Evolutionary conservation across 176 grass and related monocot genomes (phyloP).

Genomic region (Oryza coarctata): DNA sequence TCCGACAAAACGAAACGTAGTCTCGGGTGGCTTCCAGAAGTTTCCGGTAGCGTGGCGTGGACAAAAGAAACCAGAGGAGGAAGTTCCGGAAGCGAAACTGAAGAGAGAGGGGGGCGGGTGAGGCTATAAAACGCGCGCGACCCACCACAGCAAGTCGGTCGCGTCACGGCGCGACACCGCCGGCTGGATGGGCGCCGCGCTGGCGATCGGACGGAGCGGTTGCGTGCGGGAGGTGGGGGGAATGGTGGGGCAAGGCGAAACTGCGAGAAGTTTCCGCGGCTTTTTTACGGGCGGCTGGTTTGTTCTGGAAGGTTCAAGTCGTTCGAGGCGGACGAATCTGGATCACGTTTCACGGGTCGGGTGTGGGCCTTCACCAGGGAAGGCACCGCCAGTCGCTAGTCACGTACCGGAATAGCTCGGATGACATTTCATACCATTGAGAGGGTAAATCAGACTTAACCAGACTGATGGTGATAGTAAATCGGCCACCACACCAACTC

Average conservation of each 20-base stretch:
- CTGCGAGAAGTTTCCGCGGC: slow-evolving; percentile 43
- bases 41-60: slow-evolving; percentile 44
- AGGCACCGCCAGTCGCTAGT: background rate
- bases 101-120: background rate
- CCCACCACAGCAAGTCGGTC: background rate
- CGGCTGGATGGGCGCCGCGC: background rate
- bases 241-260: slow-evolving; percentile 4
- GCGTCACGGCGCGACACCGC: too few species aligned
- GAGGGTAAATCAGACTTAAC: too few species aligned
- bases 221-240: background rate
- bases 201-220: background rate
- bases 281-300: background rate
- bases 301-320: slow-evolving; percentile 38
- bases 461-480: too few species aligned
- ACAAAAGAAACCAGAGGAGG: background rate
- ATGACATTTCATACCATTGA: too few species aligned
- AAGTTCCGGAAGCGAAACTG: too few species aligned
- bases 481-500: too few species aligned
- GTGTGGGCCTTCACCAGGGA: slow-evolving; percentile 2
- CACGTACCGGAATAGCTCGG: background rate
- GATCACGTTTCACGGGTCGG: slow-evolving; percentile 11
- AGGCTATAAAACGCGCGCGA: slow-evolving; percentile 30
- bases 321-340: background rate
- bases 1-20: background rate
- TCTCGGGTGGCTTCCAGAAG: slow-evolving; percentile 48